These are phyloP conservation scores for Daldinia grandis DNA, from an alignment of 495 filamentous ascomycete species.

Conservation along the genomic window DNA sequence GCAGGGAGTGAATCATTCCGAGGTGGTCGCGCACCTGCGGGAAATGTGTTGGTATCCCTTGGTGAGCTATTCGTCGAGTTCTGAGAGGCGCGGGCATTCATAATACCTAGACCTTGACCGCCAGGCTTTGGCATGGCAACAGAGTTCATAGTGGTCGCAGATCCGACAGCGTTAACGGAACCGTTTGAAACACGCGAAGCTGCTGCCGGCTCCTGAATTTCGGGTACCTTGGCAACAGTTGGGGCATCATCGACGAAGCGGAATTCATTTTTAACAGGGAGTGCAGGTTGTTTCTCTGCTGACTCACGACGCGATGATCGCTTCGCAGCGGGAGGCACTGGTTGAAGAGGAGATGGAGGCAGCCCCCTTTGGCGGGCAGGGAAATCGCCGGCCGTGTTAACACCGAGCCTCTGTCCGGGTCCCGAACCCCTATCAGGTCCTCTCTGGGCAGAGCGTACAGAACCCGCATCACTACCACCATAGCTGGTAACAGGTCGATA, in stretches of 20 bases:
- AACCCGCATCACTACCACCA: slow-evolving; percentile 64
- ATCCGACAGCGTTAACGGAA: slow-evolving; percentile 15
- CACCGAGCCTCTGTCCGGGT: slow-evolving; percentile 1
- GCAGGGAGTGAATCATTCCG: slow-evolving; percentile 41
- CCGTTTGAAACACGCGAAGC: slow-evolving; percentile 45
- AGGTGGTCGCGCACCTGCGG: slow-evolving; percentile 20
- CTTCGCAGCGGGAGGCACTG: slow-evolving; percentile 41
- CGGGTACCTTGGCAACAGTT: slow-evolving; percentile 43
- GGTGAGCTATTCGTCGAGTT: slow-evolving; percentile 26
- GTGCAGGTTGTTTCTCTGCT: slow-evolving; percentile 10
- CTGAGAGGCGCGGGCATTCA: slow-evolving; percentile 25
- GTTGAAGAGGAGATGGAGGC: slow-evolving; percentile 40
- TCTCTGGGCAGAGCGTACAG: slow-evolving; percentile 63
- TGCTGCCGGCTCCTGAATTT: slow-evolving; percentile 49
- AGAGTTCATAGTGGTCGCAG: slow-evolving; percentile 17
- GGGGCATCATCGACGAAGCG: slow-evolving; percentile 45
- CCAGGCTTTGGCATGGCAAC: slow-evolving; percentile 13
- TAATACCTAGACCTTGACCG: slow-evolving; percentile 27
- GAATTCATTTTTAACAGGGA: slow-evolving; percentile 41
- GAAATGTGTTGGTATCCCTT: slow-evolving; percentile 8
- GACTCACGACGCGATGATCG: slow-evolving; percentile 20
- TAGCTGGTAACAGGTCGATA: slow-evolving; percentile 77
- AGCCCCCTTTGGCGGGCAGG: slow-evolving; percentile 24
- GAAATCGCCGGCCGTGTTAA: slow-evolving; percentile 8
- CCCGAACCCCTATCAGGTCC: slow-evolving; percentile 60